Conservation (phyloP, 306 rosid genomes). For the Pyrus betulifolia region DNA sequence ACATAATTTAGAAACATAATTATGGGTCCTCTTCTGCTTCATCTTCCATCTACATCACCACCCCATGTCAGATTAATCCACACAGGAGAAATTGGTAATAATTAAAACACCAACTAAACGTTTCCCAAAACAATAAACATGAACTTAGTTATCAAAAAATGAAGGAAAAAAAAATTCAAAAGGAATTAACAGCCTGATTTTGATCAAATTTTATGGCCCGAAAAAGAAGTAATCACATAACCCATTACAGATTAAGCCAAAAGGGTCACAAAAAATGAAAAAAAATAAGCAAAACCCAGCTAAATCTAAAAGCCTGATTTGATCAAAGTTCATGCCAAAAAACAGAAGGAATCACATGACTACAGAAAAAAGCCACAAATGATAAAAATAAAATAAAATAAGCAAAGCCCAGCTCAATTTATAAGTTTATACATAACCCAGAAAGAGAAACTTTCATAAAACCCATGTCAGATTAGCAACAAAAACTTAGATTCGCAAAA, state of each 20-base stretch:
- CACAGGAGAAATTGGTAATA: neutral
- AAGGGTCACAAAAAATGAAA: neutral
- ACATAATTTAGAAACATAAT: neutral
- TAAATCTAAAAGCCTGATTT: neutral
- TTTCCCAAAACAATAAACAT: neutral
- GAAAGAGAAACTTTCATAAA: neutral
- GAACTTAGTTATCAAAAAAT: neutral
- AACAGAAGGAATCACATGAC: neutral
- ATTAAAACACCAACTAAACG: neutral
- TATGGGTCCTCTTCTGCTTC: slow-evolving; percentile 42
- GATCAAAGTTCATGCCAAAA: neutral
- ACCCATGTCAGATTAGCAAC: neutral
- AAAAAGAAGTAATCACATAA: slow-evolving; percentile 1
- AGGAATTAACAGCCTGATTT: neutral
- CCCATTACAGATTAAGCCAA: neutral
- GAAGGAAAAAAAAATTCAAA: neutral
- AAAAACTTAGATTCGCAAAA: neutral
- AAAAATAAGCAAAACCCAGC: neutral
- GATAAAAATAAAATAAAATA: neutral
- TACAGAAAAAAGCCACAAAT: neutral
- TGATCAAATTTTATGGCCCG: neutral
- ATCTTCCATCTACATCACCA: slow-evolving; percentile 42
- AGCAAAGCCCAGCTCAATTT: neutral
- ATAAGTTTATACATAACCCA: neutral
- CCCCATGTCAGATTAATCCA: slow-evolving; percentile 2